Evolutionary conservation across 2,329 filamentous ascomycete genomes (phyloP).

Genomic region (Fusarium sp.): DNA sequence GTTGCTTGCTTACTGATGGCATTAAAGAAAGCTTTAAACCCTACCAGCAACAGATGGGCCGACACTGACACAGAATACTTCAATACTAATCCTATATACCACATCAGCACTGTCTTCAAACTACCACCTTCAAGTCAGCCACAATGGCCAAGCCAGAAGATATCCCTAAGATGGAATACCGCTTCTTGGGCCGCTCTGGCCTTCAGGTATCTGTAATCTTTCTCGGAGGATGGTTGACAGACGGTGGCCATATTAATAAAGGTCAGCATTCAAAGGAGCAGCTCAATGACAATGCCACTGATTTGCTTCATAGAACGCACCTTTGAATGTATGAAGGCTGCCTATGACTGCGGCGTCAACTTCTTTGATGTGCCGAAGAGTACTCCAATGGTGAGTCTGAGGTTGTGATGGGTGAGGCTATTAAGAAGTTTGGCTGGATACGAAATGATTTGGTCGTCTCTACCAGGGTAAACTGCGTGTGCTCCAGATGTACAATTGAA

Average conservation of each 20-base stretch:
- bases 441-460: conserved; percentile 71
- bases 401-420: conserved; percentile 71
- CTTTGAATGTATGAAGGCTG: conserved; percentile 71
- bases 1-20: conserved; percentile 1
- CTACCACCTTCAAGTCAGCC: background rate
- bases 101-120: background rate
- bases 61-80: background rate
- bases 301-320: conserved; percentile 54
- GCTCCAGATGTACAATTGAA: background rate
- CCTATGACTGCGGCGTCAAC: conserved; percentile 71
- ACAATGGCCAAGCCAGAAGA: conserved; percentile 57
- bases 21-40: conserved; percentile 17
- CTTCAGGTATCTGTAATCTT: conserved; percentile 81
- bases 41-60: background rate
- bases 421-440: conserved; percentile 71
- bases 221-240: conserved; percentile 79
- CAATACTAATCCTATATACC: background rate
- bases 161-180: conserved; percentile 74
- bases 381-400: conserved; percentile 73
- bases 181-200: conserved; percentile 77
- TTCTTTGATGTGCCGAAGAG: conserved; percentile 72
- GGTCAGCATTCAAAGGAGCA: conserved; percentile 56
- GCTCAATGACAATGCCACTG: background rate
- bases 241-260: conserved; percentile 77
- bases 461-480: conserved; percentile 62